These are phyloP conservation scores for Histomonas meleagridis DNA, from an alignment of 208 protist genomes.

Conservation along the genomic window DNA sequence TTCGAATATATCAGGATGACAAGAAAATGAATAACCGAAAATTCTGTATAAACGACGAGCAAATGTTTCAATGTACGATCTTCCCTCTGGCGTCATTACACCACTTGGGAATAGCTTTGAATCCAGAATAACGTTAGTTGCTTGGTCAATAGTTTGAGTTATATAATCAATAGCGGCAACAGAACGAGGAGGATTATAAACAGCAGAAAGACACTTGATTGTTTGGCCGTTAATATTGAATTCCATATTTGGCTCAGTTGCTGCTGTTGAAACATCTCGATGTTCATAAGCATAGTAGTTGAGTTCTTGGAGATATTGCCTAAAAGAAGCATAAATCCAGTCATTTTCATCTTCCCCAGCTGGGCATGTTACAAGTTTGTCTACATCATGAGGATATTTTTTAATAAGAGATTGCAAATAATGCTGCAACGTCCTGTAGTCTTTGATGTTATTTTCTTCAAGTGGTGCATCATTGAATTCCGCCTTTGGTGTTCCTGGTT, in stretches of 20 bases:
- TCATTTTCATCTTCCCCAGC: not conserved
- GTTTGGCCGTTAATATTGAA: not conserved
- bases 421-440: not conserved
- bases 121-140: not conserved
- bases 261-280: not conserved
- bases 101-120: not conserved
- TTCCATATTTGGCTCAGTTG: not conserved
- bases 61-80: not conserved
- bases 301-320: not conserved
- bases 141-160: not conserved
- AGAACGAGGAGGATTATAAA: not conserved
- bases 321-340: slow-evolving; percentile 9
- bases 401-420: not conserved
- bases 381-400: not conserved
- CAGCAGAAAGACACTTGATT: not conserved
- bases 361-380: not conserved
- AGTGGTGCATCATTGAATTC: not conserved
- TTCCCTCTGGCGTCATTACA: not conserved
- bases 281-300: slow-evolving; percentile 12
- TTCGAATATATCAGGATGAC: not conserved
- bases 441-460: not conserved
- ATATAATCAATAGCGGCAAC: slow-evolving; percentile 11
- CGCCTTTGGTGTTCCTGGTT: not conserved
- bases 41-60: not conserved
- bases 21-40: slow-evolving; percentile 3